Percentiles rank a stretch among this genome's conserved stretches.
Conservation (phyloP, 768 basidiomycete genomes). For the Zangia roseola region DNA sequence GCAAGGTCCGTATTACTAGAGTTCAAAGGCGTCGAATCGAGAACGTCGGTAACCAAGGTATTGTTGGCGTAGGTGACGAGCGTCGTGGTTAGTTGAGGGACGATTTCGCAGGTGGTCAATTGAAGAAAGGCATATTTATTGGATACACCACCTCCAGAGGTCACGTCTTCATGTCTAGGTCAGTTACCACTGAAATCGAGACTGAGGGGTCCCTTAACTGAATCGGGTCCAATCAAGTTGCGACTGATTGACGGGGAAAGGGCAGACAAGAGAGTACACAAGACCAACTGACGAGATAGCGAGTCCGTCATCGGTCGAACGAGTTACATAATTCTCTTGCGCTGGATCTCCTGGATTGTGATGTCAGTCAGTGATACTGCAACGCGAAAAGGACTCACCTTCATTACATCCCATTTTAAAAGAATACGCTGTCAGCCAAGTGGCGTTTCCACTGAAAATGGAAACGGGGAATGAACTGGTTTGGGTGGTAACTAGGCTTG, state of each 20-base stretch:
- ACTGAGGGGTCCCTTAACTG: not conserved
- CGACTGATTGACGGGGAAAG: not conserved
- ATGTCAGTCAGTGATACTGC: no score
- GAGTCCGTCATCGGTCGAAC: not conserved
- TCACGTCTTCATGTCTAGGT: not conserved
- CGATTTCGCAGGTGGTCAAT: slow-evolving; percentile 7
- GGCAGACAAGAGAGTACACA: slow-evolving; percentile 12
- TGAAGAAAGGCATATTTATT: slow-evolving; percentile 6
- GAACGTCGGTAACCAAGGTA: not conserved
- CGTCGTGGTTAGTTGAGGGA: slow-evolving; percentile 6
- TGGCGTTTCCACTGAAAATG: not conserved
- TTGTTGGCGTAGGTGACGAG: not conserved
- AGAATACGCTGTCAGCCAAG: no score
- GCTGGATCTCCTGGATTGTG: not conserved
- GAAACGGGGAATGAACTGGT: not conserved
- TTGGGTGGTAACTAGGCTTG: not conserved
- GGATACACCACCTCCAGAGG: not conserved
- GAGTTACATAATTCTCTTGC: slow-evolving; percentile 1
- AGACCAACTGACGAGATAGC: not conserved
- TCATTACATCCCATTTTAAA: no score
- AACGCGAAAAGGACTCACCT: no score
- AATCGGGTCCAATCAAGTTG: not conserved
- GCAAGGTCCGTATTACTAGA: not conserved
- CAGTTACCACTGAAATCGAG: not conserved
- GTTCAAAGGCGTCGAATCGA: not conserved